Conservation (phyloP, 169 alveolate genomes). For the Eimeria sp. region DNA sequence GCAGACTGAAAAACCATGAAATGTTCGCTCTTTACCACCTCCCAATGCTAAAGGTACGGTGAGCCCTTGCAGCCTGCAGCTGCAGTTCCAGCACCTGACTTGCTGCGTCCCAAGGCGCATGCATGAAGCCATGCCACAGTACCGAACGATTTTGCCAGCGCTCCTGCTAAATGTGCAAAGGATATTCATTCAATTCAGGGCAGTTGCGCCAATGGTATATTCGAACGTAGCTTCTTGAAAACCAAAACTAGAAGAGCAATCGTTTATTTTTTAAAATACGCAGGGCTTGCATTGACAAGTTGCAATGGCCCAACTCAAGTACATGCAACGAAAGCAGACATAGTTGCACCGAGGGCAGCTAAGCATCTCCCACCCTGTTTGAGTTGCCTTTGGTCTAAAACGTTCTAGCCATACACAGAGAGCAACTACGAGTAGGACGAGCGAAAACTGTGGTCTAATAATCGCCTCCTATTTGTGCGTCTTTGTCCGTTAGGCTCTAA, state of each 20-base stretch:
- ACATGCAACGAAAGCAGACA: neutral
- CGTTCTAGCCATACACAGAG: no score
- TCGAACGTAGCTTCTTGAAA: neutral
- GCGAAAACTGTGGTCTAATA: neutral
- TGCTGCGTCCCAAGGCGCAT: neutral
- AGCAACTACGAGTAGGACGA: no score
- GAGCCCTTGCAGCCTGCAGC: slow-evolving; percentile 13
- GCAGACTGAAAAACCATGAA: slow-evolving; percentile 80
- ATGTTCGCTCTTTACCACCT: slow-evolving; percentile 72
- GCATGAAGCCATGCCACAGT: neutral
- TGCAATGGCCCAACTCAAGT: neutral
- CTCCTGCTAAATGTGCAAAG: neutral
- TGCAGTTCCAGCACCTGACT: neutral
- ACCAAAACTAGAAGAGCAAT: neutral
- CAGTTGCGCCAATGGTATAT: neutral
- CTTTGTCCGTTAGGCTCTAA: slow-evolving; percentile 22
- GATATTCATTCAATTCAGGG: neutral
- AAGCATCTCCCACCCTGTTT: neutral
- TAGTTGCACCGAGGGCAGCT: neutral
- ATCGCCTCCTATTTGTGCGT: slow-evolving; percentile 3
- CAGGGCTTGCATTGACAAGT: neutral
- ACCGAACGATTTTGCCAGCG: neutral
- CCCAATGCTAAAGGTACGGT: slow-evolving; percentile 64
- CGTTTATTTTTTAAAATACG: neutral
- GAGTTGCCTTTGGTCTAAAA: no score